phyloP scores from a whole-genome alignment of 768 basidiomycete species.

The Cubamyces sp. region DNA sequence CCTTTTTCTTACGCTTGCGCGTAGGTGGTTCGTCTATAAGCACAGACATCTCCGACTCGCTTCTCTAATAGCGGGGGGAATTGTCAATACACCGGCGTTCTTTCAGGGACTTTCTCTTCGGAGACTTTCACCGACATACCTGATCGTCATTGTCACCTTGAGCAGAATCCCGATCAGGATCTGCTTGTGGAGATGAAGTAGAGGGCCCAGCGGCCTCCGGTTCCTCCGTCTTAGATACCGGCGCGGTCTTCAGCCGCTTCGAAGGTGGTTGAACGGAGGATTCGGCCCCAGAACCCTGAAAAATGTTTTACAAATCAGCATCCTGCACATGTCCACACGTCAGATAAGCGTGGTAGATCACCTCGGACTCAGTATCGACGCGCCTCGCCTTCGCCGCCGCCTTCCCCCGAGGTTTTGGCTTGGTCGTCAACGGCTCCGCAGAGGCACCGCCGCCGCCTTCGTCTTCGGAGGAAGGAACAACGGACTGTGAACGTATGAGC shows the following conservation, averaged over 20 bases:
- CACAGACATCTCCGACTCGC: conserved; percentile 64
- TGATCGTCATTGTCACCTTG: not conserved
- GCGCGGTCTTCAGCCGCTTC: not conserved
- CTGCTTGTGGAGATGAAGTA: not conserved
- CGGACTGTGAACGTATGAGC: conserved; percentile 1
- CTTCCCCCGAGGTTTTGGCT: conserved; percentile 16
- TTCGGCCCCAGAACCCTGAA: not conserved
- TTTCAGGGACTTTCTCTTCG: too few species aligned
- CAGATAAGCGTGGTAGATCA: not conserved
- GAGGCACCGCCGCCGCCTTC: not conserved
- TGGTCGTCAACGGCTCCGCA: not conserved
- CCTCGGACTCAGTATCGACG: conserved; percentile 15
- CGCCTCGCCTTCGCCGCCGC: conserved; percentile 7
- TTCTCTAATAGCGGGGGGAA: conserved; percentile 35
- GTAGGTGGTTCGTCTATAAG: conserved; percentile 62
- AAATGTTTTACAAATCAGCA: too few species aligned
- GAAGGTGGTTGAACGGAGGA: not conserved
- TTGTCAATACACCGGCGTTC: not conserved
- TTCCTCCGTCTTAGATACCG: not conserved
- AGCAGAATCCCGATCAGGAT: not conserved
- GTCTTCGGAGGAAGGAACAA: conserved; percentile 18
- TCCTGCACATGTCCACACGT: too few species aligned
- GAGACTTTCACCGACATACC: not conserved
- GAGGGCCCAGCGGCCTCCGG: not conserved
- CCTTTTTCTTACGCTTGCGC: conserved; percentile 43